phyloP scores from a whole-genome alignment of 1,284 basidiomycete species.

The Neotropicomus parvogracilis region DNA sequence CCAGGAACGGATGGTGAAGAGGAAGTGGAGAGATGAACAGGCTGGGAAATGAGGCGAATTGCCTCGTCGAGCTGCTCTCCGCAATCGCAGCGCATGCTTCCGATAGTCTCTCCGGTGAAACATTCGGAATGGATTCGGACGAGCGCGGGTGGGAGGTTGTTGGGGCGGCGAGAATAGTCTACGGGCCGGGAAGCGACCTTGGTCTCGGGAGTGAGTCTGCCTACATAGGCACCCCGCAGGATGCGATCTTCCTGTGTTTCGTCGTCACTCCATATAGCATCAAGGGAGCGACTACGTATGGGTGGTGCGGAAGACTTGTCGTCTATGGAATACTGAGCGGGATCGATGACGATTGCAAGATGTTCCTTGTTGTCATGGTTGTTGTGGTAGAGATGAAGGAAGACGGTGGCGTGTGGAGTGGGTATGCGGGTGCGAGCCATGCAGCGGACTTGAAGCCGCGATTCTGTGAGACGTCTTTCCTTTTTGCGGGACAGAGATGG shows the following conservation, averaged over 20 bases:
- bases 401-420: conserved; percentile 91
- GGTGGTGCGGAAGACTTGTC: conserved; percentile 40
- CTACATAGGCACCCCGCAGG: conserved; percentile 90
- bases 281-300: conserved; percentile 82
- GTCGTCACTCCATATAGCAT: conserved; percentile 79
- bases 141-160: conserved; percentile 69
- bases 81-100: conserved; percentile 98
- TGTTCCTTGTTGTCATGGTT: conserved; percentile 91
- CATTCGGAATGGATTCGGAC: conserved; percentile 98
- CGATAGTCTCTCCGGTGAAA: conserved; percentile 97
- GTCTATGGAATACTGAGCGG: conserved; percentile 65
- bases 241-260: conserved; percentile 96
- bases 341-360: conserved; percentile 93
- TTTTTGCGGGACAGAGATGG: conserved; percentile 26
- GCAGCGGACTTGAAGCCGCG: conserved; percentile 67
- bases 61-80: conserved; percentile 98
- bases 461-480: conserved; percentile 7
- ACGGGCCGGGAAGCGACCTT: conserved; percentile 52
- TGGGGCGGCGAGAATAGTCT: conserved; percentile 20
- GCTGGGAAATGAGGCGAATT: conserved; percentile 84
- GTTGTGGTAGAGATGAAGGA: conserved; percentile 94
- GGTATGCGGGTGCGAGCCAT: conserved; percentile 97
- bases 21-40: conserved; percentile 44
- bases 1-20: conserved; percentile 56
- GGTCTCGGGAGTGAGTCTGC: conserved; percentile 64